Percentiles rank a stretch among this genome's conserved stretches.
These are phyloP conservation scores for Pyricularia pennisetigena DNA, from an alignment of 2,329 filamentous ascomycete genomes.

Conservation along the genomic window DNA sequence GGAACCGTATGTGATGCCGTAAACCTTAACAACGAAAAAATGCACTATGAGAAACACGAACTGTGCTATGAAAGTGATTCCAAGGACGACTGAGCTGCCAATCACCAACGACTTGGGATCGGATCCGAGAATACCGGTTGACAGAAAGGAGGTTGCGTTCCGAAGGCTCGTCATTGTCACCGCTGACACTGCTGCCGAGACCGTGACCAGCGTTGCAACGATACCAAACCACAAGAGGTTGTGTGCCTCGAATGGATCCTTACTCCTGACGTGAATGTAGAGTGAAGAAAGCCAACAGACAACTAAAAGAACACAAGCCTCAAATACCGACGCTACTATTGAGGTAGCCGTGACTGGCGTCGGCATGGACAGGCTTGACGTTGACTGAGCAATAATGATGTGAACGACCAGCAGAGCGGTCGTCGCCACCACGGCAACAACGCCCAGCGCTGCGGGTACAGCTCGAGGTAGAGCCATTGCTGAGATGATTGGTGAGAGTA, in stretches of 20 bases:
- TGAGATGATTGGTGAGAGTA: background rate
- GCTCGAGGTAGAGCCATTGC: slow-evolving; percentile 16
- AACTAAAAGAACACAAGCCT: slow-evolving; percentile 25
- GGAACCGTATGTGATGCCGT: background rate
- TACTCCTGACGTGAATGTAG: slow-evolving; percentile 16
- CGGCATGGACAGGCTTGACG: slow-evolving; percentile 17
- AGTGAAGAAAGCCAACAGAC: slow-evolving; percentile 22
- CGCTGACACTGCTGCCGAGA: slow-evolving; percentile 35
- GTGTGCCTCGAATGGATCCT: slow-evolving; percentile 5
- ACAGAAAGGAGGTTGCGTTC: slow-evolving; percentile 18
- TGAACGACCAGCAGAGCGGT: slow-evolving; percentile 28
- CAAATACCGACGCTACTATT: slow-evolving; percentile 25
- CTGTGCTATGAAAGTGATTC: slow-evolving; percentile 34
- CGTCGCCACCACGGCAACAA: slow-evolving; percentile 26
- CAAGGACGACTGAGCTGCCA: slow-evolving; percentile 33
- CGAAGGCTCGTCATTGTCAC: slow-evolving; percentile 30
- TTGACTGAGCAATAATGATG: slow-evolving; percentile 25
- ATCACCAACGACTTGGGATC: slow-evolving; percentile 27
- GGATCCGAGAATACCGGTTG: slow-evolving; percentile 19
- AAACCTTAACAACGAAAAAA: slow-evolving; percentile 22
- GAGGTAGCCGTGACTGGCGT: slow-evolving; percentile 24
- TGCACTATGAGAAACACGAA: slow-evolving; percentile 36
- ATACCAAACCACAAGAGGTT: slow-evolving; percentile 25
- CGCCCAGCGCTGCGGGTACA: slow-evolving; percentile 26
- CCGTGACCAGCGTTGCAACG: slow-evolving; percentile 28